Evolutionary conservation across 805 yeast species (phyloP).

Genomic region (Yueomyces sinensis): DNA sequence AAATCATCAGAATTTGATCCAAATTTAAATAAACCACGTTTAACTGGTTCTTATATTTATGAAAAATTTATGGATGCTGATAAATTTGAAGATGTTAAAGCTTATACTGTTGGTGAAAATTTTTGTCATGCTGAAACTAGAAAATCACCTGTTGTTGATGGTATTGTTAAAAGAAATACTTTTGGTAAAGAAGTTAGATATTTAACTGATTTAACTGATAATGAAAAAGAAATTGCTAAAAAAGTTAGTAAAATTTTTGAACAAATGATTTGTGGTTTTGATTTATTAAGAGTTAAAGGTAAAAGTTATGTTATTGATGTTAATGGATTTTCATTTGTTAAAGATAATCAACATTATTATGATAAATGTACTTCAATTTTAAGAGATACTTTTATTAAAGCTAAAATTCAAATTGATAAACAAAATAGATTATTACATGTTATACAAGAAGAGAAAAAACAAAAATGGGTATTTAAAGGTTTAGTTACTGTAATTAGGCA

Average conservation of each 20-base stretch:
- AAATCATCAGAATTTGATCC: constrained; percentile 95
- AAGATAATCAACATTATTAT: constrained; percentile 78
- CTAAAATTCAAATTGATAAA: constrained; percentile 34
- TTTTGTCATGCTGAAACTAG: constrained; percentile 98
- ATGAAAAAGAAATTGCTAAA: constrained; percentile 70
- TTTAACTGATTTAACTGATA: constrained; percentile 62
- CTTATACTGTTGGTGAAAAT: constrained; percentile 84
- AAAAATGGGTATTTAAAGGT: constrained; percentile 95
- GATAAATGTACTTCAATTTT: constrained; percentile 70
- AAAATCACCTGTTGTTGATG: constrained; percentile 98
- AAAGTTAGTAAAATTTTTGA: constrained; percentile 64
- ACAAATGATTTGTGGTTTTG: constrained; percentile 96
- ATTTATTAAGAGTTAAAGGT: constrained; percentile 78
- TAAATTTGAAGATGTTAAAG: constrained; percentile 96
- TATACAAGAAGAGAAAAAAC: constrained; percentile 32
- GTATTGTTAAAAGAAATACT: constrained; percentile 91
- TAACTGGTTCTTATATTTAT: constrained; percentile 82
- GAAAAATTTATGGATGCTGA: constrained; percentile 97
- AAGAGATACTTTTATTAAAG: constrained; percentile 58
- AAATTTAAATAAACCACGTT: constrained; percentile 54
- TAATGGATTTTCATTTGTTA: constrained; percentile 94
- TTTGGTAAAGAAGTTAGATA: constrained; percentile 95
- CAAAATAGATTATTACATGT: constrained; percentile 25
- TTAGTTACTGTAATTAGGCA: constrained; percentile 85
- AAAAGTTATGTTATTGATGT: constrained; percentile 90